phyloP scores from a whole-genome alignment of 2,329 filamentous ascomycete genomes.

The Aspergillus thermomutatus region DNA sequence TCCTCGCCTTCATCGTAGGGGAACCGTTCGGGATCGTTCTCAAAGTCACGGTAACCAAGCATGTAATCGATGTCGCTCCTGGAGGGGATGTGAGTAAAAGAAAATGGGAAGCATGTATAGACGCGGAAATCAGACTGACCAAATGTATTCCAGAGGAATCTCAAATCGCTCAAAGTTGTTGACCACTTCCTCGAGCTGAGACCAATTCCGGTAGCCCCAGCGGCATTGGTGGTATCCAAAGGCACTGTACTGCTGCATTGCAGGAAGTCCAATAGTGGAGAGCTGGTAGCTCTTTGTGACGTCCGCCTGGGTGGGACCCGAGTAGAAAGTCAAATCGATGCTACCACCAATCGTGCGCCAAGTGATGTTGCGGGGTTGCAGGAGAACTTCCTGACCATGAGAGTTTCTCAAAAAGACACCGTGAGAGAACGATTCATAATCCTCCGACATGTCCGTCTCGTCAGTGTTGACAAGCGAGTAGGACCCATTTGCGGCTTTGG shows the following conservation, averaged over 20 bases:
- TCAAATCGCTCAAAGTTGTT: slow-evolving; percentile 52
- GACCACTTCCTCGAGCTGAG: slow-evolving; percentile 58
- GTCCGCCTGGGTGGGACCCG: slow-evolving; percentile 65
- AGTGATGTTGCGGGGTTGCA: slow-evolving; percentile 62
- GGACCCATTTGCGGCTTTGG: slow-evolving; percentile 49
- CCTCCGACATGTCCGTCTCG: slow-evolving; percentile 49
- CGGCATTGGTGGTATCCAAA: slow-evolving; percentile 81
- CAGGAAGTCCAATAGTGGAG: slow-evolving; percentile 65
- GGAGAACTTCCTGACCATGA: slow-evolving; percentile 70
- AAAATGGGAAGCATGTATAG: neutral
- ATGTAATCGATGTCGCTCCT: slow-evolving; percentile 54
- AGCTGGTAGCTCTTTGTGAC: slow-evolving; percentile 69
- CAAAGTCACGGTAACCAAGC: slow-evolving; percentile 59
- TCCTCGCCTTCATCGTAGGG: slow-evolving; percentile 47
- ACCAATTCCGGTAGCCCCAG: slow-evolving; percentile 77
- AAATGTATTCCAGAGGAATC: slow-evolving; percentile 55
- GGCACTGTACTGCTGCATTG: slow-evolving; percentile 77
- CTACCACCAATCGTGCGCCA: slow-evolving; percentile 73
- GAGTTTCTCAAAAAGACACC: slow-evolving; percentile 75
- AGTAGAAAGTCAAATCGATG: slow-evolving; percentile 76
- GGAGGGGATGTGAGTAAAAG: neutral
- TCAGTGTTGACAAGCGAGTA: slow-evolving; percentile 54
- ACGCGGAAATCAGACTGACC: slow-evolving; percentile 23
- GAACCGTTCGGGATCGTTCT: slow-evolving; percentile 53
- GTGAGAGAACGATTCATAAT: slow-evolving; percentile 67